phyloP scores from a whole-genome alignment of 257 asterid species.

The Capsicum pubescens region DNA sequence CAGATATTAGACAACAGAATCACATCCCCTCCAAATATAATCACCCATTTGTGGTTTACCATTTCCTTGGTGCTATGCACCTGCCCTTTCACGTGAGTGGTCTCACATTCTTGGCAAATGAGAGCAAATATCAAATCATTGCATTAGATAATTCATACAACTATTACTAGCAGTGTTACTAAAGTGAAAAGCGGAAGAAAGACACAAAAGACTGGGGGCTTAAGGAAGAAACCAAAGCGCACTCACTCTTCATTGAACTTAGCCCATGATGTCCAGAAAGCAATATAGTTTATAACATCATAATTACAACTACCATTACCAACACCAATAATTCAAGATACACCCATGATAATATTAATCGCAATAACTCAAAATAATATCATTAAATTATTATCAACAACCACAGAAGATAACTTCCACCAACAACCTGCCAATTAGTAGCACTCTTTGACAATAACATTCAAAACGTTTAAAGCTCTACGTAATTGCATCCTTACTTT shows the following conservation, averaged over 20 bases:
- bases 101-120: constrained; percentile 12
- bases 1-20: neutral
- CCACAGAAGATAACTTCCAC: neutral
- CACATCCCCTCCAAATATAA: neutral
- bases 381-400: constrained; percentile 1
- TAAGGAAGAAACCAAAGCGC: neutral
- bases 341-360: constrained; percentile 3
- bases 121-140: constrained; percentile 3
- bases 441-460: constrained; percentile 19
- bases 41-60: constrained; percentile 7
- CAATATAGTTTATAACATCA: neutral
- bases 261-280: neutral
- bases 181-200: neutral
- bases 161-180: neutral
- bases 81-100: neutral
- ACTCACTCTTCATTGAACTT: neutral
- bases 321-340: constrained; percentile 15
- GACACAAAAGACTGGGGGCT: neutral
- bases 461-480: neutral
- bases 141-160: constrained; percentile 12
- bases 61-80: constrained; percentile 19
- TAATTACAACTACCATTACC: neutral
- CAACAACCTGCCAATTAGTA: constrained; percentile 12
- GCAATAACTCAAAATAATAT: neutral
- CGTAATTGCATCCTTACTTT: constrained; percentile 54